A percentile compares a stretch with the other conserved stretches of the same genome.
These are phyloP conservation scores for Purpureocillium takamizusanense DNA, from an alignment of 2,329 filamentous ascomycete species.

Conservation along the genomic window DNA sequence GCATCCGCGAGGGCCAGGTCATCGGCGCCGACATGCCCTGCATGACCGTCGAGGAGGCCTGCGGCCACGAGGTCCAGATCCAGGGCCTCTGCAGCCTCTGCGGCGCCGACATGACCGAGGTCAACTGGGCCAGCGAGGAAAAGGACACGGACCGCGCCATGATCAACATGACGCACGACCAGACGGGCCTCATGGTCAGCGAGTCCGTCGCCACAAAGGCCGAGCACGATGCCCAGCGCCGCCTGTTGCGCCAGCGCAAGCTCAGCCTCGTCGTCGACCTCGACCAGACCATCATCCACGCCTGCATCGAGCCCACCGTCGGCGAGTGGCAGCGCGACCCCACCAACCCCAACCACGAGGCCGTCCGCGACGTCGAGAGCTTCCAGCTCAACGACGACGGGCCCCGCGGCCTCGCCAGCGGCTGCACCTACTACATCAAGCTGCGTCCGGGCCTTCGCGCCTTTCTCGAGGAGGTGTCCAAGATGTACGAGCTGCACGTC, in stretches of 20 bases:
- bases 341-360: slow-evolving; percentile 80
- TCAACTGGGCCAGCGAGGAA: slow-evolving; percentile 72
- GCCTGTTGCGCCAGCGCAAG: slow-evolving; percentile 72
- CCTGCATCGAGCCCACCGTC: slow-evolving; percentile 91
- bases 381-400: slow-evolving; percentile 89
- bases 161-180: slow-evolving; percentile 92
- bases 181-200: slow-evolving; percentile 79
- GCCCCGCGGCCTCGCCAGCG: slow-evolving; percentile 55
- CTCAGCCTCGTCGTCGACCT: slow-evolving; percentile 92
- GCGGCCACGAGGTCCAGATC: slow-evolving; percentile 84
- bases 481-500: slow-evolving; percentile 89
- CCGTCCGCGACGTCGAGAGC: slow-evolving; percentile 76
- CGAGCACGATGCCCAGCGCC: slow-evolving; percentile 78
- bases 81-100: slow-evolving; percentile 85
- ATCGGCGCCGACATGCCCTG: slow-evolving; percentile 49
- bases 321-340: slow-evolving; percentile 91
- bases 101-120: slow-evolving; percentile 92
- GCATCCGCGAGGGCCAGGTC: slow-evolving; percentile 57
- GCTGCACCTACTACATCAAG: slow-evolving; percentile 98
- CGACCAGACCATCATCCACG: slow-evolving; percentile 97
- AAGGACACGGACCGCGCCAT: slow-evolving; percentile 77
- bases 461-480: slow-evolving; percentile 70
- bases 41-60: slow-evolving; percentile 81
- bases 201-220: slow-evolving; percentile 68
- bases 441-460: slow-evolving; percentile 76